Evolutionary conservation across 2,329 filamentous ascomycete genomes (phyloP).

Genomic region (Ophiosphaerella herpotricha): DNA sequence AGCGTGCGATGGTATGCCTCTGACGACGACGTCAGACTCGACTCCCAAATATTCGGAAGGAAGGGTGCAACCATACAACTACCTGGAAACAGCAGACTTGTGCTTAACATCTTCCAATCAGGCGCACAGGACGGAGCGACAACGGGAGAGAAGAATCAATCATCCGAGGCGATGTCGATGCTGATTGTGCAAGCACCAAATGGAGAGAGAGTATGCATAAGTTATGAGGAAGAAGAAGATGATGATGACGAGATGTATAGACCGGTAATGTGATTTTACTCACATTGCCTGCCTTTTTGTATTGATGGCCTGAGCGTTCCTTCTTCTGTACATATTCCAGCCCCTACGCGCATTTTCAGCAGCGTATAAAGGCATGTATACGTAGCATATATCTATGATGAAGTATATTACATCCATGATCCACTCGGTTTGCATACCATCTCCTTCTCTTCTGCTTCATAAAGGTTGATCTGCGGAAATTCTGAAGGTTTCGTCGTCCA

Average conservation of each 20-base stretch:
- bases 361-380: conserved; percentile 10
- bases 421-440: neutral
- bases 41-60: neutral
- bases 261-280: conserved; percentile 36
- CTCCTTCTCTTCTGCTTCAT: neutral
- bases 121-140: conserved; percentile 5
- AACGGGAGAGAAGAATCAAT: conserved; percentile 32
- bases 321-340: conserved; percentile 7
- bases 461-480: conserved; percentile 1
- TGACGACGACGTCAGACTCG: neutral
- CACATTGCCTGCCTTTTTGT: conserved; percentile 8
- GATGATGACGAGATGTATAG: conserved; percentile 40
- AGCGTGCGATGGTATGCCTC: conserved; percentile 24
- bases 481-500: conserved; percentile 12
- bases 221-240: conserved; percentile 37
- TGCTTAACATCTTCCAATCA: conserved; percentile 24
- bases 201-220: conserved; percentile 27
- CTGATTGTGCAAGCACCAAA: conserved; percentile 19
- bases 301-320: conserved; percentile 5
- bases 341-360: conserved; percentile 23
- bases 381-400: conserved; percentile 13
- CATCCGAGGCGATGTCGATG: conserved; percentile 23
- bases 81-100: conserved; percentile 22
- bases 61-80: conserved; percentile 15
- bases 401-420: conserved; percentile 12